phyloP scores from a whole-genome alignment of 2,329 filamentous ascomycete genomes.

The Dactylellina parvicollis region DNA sequence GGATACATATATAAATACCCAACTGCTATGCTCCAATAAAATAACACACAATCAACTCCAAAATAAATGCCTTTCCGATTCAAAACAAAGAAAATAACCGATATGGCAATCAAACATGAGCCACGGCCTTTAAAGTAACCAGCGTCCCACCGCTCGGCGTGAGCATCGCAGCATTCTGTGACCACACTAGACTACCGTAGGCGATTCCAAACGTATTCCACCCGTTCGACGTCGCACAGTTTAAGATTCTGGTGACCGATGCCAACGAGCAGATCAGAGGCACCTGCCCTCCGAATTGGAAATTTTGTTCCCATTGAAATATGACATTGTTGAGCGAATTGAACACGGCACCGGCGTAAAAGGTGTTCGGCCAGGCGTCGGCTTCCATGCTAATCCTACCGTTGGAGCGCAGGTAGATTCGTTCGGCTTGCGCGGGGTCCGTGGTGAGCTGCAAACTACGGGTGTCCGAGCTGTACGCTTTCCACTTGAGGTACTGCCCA shows the following conservation, averaged over 20 bases:
- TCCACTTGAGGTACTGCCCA: slow-evolving; percentile 10
- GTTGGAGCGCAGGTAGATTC: slow-evolving; percentile 10
- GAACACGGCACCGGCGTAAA: slow-evolving; percentile 1
- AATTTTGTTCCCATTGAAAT: slow-evolving; percentile 9
- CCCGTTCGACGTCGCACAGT: neutral
- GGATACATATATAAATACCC: too few relatives aligned
- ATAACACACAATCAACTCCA: too few relatives aligned
- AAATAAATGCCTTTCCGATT: too few relatives aligned
- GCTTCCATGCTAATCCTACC: neutral
- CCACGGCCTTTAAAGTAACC: slow-evolving; percentile 10
- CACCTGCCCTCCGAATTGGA: neutral
- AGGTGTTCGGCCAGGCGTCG: neutral
- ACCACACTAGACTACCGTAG: slow-evolving; percentile 1
- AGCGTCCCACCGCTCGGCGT: neutral
- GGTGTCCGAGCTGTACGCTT: neutral
- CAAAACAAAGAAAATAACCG: too few relatives aligned
- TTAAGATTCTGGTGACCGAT: neutral
- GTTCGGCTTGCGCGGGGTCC: neutral
- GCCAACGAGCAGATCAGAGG: slow-evolving; percentile 3
- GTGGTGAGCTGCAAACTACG: neutral
- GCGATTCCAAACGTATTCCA: slow-evolving; percentile 22
- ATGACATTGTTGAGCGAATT: neutral
- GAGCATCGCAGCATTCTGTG: neutral
- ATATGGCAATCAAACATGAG: neutral
- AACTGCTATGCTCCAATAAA: too few relatives aligned